phyloP scores from a whole-genome alignment of 139 green algal genomes.

The Asterochloris erici region DNA sequence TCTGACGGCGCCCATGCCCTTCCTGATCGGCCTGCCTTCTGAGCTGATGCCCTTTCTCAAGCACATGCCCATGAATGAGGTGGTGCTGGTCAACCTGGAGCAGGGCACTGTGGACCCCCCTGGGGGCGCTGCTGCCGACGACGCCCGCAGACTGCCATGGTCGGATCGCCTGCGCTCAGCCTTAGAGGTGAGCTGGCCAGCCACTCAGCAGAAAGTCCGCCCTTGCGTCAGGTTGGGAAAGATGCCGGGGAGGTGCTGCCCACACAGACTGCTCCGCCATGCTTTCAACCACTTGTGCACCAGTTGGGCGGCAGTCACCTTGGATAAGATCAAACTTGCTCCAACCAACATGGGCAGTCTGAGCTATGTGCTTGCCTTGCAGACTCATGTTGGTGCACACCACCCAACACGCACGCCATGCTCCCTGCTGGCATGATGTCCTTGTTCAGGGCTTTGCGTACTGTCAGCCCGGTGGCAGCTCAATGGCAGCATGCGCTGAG shows the following conservation, averaged over 20 bases:
- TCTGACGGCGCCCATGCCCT: constrained; percentile 76
- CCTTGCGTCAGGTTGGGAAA: too few species aligned
- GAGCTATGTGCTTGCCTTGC: too few species aligned
- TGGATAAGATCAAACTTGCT: too few species aligned
- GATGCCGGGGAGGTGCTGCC: too few species aligned
- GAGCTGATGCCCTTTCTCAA: constrained; percentile 51
- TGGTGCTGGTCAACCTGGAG: constrained; percentile 61
- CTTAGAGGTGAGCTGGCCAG: constrained; percentile 11
- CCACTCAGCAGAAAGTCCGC: too few species aligned
- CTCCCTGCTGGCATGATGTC: too few species aligned
- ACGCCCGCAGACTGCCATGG: constrained; percentile 58
- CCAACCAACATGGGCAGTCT: too few species aligned
- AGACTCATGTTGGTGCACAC: background rate
- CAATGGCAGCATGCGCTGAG: background rate
- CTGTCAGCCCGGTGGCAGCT: too few species aligned
- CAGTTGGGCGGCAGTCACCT: too few species aligned
- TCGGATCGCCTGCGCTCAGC: constrained; percentile 45
- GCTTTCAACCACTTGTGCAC: too few species aligned
- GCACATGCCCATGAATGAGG: constrained; percentile 56
- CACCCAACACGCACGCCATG: background rate
- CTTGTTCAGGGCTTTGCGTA: too few species aligned
- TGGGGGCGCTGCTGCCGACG: constrained; percentile 44
- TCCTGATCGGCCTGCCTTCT: constrained; percentile 68
- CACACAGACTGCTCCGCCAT: too few species aligned
- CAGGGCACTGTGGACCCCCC: constrained; percentile 36